phyloP scores from a whole-genome alignment of 345 rosid genomes.

The Citrus maxima region DNA sequence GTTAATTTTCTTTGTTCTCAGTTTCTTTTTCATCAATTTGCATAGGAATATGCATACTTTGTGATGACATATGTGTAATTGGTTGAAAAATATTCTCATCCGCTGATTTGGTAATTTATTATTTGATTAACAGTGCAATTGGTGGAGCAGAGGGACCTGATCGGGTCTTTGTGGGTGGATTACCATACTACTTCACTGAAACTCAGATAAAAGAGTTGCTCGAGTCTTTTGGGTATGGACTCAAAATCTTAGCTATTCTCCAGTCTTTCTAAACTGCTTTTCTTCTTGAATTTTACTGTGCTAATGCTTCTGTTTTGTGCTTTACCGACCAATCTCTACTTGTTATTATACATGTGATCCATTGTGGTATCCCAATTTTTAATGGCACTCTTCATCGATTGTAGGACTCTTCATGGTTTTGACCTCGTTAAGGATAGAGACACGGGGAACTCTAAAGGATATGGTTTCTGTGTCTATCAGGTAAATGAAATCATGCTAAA shows the following conservation, averaged over 20 bases:
- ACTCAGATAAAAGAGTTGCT: conserved; percentile 33
- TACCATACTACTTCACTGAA: conserved; percentile 36
- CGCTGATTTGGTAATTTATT: not conserved
- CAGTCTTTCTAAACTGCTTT: not conserved
- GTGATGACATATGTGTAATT: not conserved
- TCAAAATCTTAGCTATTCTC: not conserved
- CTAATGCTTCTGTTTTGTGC: not conserved
- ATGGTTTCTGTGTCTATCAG: conserved; percentile 28
- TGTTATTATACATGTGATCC: not conserved
- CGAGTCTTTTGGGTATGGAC: conserved; percentile 30
- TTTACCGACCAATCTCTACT: not conserved
- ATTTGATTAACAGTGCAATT: conserved; percentile 17
- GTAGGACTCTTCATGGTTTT: conserved; percentile 29
- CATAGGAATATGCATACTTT: not conserved
- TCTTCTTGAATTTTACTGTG: not conserved
- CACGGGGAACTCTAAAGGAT: conserved; percentile 32
- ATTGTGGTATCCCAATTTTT: not conserved
- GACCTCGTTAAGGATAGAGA: conserved; percentile 35
- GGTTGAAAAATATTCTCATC: not conserved
- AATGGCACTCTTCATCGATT: conserved; percentile 3
- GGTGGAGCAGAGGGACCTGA: conserved; percentile 35
- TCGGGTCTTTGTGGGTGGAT: conserved; percentile 38
- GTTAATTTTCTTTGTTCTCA: not conserved
- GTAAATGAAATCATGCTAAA: conserved; percentile 9
- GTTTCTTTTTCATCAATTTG: not conserved